Evolutionary conservation across 164 flowering plant genomes (phyloP).

Genomic region (Brasenia schreberi): DNA sequence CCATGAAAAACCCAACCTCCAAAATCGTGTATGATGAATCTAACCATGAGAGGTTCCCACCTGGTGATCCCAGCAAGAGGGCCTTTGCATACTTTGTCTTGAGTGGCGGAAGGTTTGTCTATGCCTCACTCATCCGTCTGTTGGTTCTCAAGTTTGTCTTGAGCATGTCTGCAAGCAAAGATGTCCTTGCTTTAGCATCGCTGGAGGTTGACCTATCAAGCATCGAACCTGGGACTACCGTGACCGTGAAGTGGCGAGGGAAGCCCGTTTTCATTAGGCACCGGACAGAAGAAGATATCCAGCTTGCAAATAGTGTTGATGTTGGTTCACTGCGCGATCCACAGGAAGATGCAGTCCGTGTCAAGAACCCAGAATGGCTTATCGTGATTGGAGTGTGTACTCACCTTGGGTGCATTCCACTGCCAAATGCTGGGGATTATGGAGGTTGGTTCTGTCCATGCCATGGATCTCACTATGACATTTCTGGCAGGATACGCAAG

Average conservation of each 20-base stretch:
- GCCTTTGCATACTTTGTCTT: constrained; percentile 18
- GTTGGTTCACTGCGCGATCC: constrained; percentile 16
- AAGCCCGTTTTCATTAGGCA: constrained; percentile 18
- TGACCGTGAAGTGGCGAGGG: constrained; percentile 19
- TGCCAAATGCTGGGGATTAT: constrained; percentile 15
- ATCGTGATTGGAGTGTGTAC: constrained; percentile 17
- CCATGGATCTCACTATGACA: constrained; percentile 16
- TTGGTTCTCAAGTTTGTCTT: constrained; percentile 12
- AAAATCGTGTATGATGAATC: constrained; percentile 15
- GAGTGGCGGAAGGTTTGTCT: constrained; percentile 13
- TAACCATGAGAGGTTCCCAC: constrained; percentile 16
- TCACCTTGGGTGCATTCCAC: constrained; percentile 14
- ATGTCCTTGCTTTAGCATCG: constrained; percentile 16
- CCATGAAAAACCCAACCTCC: constrained; percentile 14
- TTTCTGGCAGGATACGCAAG: constrained; percentile 15
- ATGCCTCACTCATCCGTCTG: constrained; percentile 11
- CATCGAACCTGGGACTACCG: constrained; percentile 15
- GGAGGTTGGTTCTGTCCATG: constrained; percentile 21
- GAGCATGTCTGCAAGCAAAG: constrained; percentile 16
- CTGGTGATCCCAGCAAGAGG: constrained; percentile 15
- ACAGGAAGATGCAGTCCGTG: constrained; percentile 9
- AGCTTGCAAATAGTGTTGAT: constrained; percentile 15
- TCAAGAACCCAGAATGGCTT: constrained; percentile 20
- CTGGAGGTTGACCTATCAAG: constrained; percentile 16
- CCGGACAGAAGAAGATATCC: constrained; percentile 13